Evolutionary conservation across 345 rosid genomes (phyloP).

Genomic region (Bruguiera gymnorhiza): DNA sequence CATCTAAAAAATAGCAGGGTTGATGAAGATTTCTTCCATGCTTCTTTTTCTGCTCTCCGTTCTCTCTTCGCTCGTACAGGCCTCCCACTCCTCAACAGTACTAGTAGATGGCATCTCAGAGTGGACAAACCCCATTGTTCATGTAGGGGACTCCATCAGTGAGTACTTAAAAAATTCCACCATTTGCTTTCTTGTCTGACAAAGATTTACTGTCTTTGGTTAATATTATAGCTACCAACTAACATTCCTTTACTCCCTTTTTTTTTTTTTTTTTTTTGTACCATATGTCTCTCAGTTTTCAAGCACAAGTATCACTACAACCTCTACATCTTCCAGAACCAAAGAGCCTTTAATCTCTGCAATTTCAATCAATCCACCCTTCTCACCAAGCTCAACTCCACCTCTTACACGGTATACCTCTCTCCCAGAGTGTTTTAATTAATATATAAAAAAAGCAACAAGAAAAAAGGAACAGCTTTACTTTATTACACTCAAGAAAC

Average conservation of each 20-base stretch:
- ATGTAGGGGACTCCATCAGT: constrained; percentile 74
- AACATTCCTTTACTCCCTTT: constrained; percentile 2
- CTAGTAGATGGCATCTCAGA: constrained; percentile 66
- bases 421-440: background rate
- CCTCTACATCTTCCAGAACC: constrained; percentile 82
- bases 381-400: constrained; percentile 66
- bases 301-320: constrained; percentile 61
- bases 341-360: constrained; percentile 75
- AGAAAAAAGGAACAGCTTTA: too few species aligned
- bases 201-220: background rate
- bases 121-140: constrained; percentile 68
- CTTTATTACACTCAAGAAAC: background rate
- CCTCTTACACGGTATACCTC: constrained; percentile 58
- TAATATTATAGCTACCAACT: constrained; percentile 1
- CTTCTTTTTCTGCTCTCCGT: constrained; percentile 30
- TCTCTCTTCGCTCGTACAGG: constrained; percentile 34
- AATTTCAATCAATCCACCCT: constrained; percentile 72
- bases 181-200: background rate
- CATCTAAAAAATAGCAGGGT: background rate
- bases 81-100: constrained; percentile 44
- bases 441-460: background rate
- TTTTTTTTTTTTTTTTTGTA: background rate
- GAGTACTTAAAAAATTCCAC: constrained; percentile 21
- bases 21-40: constrained; percentile 27
- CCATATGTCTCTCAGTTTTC: constrained; percentile 49